Conservation (phyloP, 441 rosid species). For the Codiaeum variegatum region DNA sequence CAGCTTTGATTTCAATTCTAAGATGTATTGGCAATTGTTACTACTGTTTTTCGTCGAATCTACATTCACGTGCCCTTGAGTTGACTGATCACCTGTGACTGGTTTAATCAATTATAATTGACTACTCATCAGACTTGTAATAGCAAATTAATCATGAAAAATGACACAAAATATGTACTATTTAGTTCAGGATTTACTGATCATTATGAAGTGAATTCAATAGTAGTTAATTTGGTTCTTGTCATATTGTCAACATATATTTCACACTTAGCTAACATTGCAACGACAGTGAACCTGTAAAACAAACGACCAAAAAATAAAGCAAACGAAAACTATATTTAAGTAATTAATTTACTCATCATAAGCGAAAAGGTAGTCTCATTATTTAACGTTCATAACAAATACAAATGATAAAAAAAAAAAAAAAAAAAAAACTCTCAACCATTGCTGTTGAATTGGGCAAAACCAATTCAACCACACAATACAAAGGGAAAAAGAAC, state of each 20-base stretch:
- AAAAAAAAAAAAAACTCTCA: neutral
- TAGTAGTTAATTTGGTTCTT: too few species aligned
- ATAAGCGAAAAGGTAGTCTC: neutral
- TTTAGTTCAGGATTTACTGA: too few species aligned
- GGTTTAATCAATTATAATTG: too few species aligned
- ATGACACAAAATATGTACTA: too few species aligned
- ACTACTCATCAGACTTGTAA: too few species aligned
- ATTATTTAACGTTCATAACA: neutral
- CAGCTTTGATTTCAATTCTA: neutral
- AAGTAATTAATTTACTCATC: neutral
- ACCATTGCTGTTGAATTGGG: neutral
- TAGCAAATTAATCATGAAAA: too few species aligned
- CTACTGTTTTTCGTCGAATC: neutral
- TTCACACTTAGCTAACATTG: too few species aligned
- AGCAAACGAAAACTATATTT: neutral
- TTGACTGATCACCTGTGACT: neutral
- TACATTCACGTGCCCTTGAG: neutral
- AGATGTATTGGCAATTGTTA: neutral
- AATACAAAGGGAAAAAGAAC: neutral
- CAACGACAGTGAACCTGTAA: too few species aligned
- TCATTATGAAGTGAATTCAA: too few species aligned
- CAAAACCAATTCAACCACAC: neutral
- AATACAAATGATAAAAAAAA: neutral
- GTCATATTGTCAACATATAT: too few species aligned
- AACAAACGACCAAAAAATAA: too few species aligned